Evolutionary conservation across 441 rosid species (phyloP), one percentile per base, ranked within the genome.

Genomic region (Gossypium davidsonii): DNA sequence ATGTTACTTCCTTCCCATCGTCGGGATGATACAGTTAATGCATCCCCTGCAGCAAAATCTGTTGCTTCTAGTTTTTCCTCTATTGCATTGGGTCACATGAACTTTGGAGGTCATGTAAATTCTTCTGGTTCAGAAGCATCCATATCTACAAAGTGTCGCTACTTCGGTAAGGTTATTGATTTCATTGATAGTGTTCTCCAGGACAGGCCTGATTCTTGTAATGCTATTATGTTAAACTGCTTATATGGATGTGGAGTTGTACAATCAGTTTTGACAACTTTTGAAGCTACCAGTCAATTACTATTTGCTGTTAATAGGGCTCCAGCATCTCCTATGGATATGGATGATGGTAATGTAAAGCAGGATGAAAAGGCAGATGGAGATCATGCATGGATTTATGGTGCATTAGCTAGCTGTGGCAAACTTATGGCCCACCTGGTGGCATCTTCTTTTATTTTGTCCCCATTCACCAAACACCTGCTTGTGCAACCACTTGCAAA

Each of bases 381-480:
- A 25, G 92, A 90, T 86, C 85, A 80, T 85, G 87, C 87, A 10
- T 95, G 99, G 99, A 87, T 95, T 70, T 90, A 89, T 83, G 95
- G 95, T 87, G 93, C 99, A 37, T 83, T 95, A 82, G 88, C 95
- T 67, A 86, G 97, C 85, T 87, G 90, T 82, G 97, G 95, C 73
- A 93, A 85, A 81, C 93, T 93, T 75, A 90, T 95, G 99, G 99
- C 93, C 75, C 99, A 95, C 82, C 80, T 95, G 82, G 97, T 90
- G 78, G 93, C 98, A 48, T 95, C 99, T 48, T 91, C 99, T 14
- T 82, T 84, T 75, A 88, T 95, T 81, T 79, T 95, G 80, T 93
- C 99, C 75, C 97, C 97, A 10, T 88, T 84, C 71, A 93, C 99
- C 25, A 93, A 90, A 74, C 92, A 91, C 85, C 83, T 95, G 71